These are phyloP conservation scores for Nannizziopsis arthrosporioides DNA, from an alignment of 2,329 filamentous ascomycete species.

Conservation along the genomic window DNA sequence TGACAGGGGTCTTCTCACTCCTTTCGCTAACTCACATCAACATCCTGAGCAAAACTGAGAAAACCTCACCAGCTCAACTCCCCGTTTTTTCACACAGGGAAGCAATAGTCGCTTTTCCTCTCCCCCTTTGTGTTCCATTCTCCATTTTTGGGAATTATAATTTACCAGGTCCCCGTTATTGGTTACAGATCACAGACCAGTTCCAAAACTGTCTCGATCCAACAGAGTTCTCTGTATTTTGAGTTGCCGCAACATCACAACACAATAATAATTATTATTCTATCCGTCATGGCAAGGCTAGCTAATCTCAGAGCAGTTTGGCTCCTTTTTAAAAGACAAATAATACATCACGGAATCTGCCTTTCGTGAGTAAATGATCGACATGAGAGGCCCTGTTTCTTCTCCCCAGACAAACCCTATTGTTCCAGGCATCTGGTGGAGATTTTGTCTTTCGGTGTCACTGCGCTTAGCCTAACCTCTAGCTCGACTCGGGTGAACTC, in stretches of 20 bases:
- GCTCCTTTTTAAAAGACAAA: conserved; percentile 3
- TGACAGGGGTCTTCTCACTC: not conserved
- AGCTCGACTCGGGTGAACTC: conserved; percentile 6
- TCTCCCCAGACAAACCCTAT: conserved; percentile 10
- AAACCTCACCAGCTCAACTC: no score
- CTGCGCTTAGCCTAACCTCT: conserved; percentile 6
- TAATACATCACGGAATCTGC: not conserved
- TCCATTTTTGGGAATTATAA: conserved; percentile 9
- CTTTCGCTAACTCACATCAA: conserved; percentile 9
- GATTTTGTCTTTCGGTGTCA: conserved; percentile 7
- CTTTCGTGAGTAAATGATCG: conserved; percentile 10
- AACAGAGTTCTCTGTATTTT: conserved; percentile 6
- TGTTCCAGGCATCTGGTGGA: conserved; percentile 10
- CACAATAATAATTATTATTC: not conserved
- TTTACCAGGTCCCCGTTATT: conserved; percentile 5
- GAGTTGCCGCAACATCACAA: conserved; percentile 6
- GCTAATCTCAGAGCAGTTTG: conserved; percentile 8
- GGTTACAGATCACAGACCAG: conserved; percentile 5
- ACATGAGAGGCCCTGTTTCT: conserved; percentile 9
- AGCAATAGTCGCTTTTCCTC: not conserved
- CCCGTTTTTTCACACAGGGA: no score
- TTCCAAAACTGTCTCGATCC: conserved; percentile 8
- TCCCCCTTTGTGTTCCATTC: conserved; percentile 6
- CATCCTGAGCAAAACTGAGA: not conserved
- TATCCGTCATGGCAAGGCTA: conserved; percentile 2